phyloP scores from a whole-genome alignment of 1,139 yeast species.

The Yamadazyma membranifaciens region DNA sequence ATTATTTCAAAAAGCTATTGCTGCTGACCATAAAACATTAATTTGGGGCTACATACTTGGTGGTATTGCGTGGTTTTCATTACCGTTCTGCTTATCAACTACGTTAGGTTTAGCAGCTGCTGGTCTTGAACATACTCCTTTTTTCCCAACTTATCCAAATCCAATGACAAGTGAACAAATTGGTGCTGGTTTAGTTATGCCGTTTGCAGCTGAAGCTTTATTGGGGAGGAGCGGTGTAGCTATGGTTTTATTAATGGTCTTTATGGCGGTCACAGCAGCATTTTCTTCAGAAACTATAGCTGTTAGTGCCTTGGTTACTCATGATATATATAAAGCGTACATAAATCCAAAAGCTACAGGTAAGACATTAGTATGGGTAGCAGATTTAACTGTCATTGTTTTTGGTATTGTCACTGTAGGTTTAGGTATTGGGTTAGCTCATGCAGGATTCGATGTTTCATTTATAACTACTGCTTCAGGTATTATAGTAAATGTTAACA shows the following conservation, averaged over 20 bases:
- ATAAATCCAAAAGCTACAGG: slow-evolving; percentile 36
- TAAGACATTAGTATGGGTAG: slow-evolving; percentile 26
- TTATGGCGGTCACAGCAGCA: slow-evolving; percentile 42
- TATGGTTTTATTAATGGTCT: slow-evolving; percentile 32
- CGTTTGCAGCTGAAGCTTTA: slow-evolving; percentile 24
- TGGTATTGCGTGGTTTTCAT: slow-evolving; percentile 39
- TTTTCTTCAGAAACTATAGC: slow-evolving; percentile 39
- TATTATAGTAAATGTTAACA: slow-evolving; percentile 34
- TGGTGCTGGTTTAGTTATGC: slow-evolving; percentile 23
- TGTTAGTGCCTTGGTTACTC: slow-evolving; percentile 34
- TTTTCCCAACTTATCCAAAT: slow-evolving; percentile 25
- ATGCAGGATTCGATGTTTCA: slow-evolving; percentile 31
- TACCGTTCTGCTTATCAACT: slow-evolving; percentile 39
- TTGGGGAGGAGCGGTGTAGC: slow-evolving; percentile 36
- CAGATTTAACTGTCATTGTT: slow-evolving; percentile 25
- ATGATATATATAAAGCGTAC: slow-evolving; percentile 35
- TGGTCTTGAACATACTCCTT: slow-evolving; percentile 28
- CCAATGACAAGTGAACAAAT: slow-evolving; percentile 16
- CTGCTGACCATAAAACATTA: slow-evolving; percentile 34
- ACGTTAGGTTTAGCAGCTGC: slow-evolving; percentile 36
- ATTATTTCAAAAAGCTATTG: slow-evolving; percentile 43
- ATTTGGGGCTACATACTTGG: slow-evolving; percentile 37
- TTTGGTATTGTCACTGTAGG: slow-evolving; percentile 30
- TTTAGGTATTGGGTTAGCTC: slow-evolving; percentile 32
- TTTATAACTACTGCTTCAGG: slow-evolving; percentile 25